These are phyloP conservation scores for Wickerhamiella occidentalis DNA, from an alignment of 805 yeast genomes.

Conservation along the genomic window DNA sequence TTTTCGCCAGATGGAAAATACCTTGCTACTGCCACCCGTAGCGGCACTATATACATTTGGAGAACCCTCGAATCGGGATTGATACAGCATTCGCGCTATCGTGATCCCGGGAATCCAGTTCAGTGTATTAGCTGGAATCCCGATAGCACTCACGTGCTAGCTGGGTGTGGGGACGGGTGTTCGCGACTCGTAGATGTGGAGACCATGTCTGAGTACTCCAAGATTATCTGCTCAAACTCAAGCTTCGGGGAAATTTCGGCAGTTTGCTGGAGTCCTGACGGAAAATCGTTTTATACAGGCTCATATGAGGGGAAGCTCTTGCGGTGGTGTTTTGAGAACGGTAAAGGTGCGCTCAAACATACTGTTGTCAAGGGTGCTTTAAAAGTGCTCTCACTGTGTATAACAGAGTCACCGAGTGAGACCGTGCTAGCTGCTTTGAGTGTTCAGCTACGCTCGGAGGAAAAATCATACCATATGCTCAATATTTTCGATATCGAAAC, in stretches of 20 bases:
- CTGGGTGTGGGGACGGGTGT: slow-evolving; percentile 60
- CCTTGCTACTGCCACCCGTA: slow-evolving; percentile 44
- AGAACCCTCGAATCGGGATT: background rate
- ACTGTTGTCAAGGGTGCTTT: slow-evolving; percentile 26
- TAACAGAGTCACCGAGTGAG: slow-evolving; percentile 47
- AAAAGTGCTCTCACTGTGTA: slow-evolving; percentile 56
- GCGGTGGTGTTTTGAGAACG: slow-evolving; percentile 32
- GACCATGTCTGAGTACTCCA: background rate
- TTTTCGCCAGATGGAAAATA: slow-evolving; percentile 68
- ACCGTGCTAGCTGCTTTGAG: slow-evolving; percentile 26
- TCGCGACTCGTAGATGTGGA: slow-evolving; percentile 38
- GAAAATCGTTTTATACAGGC: slow-evolving; percentile 50
- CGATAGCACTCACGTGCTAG: slow-evolving; percentile 50
- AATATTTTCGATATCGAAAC: slow-evolving; percentile 3
- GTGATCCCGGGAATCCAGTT: slow-evolving; percentile 27
- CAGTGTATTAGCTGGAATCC: slow-evolving; percentile 66
- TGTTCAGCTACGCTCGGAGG: background rate
- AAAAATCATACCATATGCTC: background rate
- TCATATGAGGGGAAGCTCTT: slow-evolving; percentile 61
- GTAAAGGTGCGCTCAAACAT: slow-evolving; percentile 14
- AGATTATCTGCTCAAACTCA: slow-evolving; percentile 14
- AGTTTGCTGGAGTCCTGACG: slow-evolving; percentile 59
- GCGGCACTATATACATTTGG: slow-evolving; percentile 14
- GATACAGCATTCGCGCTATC: slow-evolving; percentile 10
- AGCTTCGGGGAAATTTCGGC: slow-evolving; percentile 31